Evolutionary conservation across 192 early-diverging fungal species (phyloP).

Genomic region (Kappamyces sp.): DNA sequence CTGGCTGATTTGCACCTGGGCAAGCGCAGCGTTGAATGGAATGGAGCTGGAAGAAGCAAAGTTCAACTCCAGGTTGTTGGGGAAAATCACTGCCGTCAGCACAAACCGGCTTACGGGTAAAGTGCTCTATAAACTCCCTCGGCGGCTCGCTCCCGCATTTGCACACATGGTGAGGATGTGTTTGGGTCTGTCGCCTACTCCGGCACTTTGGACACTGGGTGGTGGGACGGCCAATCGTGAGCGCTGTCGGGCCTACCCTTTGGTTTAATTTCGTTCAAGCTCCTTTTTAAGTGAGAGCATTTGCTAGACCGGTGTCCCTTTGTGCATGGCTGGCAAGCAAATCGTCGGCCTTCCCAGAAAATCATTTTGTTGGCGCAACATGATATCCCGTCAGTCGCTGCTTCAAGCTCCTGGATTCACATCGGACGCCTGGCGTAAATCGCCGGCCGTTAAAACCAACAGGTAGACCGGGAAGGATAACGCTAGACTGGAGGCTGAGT

Average conservation of each 20-base stretch:
- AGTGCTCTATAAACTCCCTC: constrained; percentile 5
- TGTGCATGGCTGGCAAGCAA: constrained; percentile 6
- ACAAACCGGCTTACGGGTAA: neutral
- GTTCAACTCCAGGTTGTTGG: too few relatives aligned
- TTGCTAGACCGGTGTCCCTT: constrained; percentile 14
- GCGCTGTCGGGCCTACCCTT: constrained; percentile 6
- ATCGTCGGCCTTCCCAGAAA: neutral
- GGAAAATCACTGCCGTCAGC: too few relatives aligned
- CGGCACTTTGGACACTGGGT: neutral
- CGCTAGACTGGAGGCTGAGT: neutral
- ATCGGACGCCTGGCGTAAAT: constrained; percentile 13
- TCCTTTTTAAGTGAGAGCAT: constrained; percentile 13
- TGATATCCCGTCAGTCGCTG: neutral
- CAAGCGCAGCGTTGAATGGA: too few relatives aligned
- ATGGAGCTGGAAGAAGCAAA: too few relatives aligned
- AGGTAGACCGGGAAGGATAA: neutral
- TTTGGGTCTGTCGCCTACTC: neutral
- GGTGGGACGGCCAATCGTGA: constrained; percentile 8
- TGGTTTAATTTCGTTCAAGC: constrained; percentile 3
- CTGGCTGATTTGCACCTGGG: too few relatives aligned
- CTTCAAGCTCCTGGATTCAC: neutral
- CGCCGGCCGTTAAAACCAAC: constrained; percentile 7
- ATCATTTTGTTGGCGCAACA: constrained; percentile 1
- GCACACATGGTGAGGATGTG: constrained; percentile 13
- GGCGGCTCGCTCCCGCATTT: constrained; percentile 5